These are phyloP conservation scores for Microthlaspi erraticum DNA, from an alignment of 345 rosid species.

Conservation along the genomic window DNA sequence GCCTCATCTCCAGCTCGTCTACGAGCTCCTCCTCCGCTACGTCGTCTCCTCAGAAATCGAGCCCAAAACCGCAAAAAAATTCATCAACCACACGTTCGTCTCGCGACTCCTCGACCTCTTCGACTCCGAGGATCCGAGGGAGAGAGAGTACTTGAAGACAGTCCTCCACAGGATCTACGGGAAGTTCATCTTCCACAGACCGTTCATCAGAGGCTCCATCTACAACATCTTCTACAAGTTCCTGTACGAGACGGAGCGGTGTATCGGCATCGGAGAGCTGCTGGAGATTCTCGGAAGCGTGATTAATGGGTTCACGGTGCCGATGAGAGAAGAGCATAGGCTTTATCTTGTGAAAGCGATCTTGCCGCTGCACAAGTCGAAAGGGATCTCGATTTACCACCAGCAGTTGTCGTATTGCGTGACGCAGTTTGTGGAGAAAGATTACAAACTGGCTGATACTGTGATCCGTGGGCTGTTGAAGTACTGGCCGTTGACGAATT, in stretches of 20 bases:
- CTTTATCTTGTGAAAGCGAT: constrained; percentile 53
- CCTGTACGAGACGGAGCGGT: constrained; percentile 52
- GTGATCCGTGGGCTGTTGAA: constrained; percentile 54
- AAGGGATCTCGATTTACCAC: constrained; percentile 47
- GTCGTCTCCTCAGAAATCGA: constrained; percentile 52
- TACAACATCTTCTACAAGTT: constrained; percentile 55
- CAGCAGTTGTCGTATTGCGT: constrained; percentile 55
- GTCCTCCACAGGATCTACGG: constrained; percentile 68
- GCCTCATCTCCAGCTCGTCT: constrained; percentile 57
- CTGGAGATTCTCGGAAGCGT: constrained; percentile 57
- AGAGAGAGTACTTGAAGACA: constrained; percentile 70
- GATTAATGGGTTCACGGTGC: constrained; percentile 53
- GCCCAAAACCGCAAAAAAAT: constrained; percentile 54
- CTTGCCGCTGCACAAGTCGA: constrained; percentile 56
- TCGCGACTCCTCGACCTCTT: constrained; percentile 56
- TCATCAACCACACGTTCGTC: constrained; percentile 61
- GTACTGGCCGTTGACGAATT: constrained; percentile 59
- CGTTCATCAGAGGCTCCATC: constrained; percentile 56
- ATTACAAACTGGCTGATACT: constrained; percentile 52
- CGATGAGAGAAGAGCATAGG: constrained; percentile 59
- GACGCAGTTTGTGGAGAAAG: constrained; percentile 54
- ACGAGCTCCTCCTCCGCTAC: constrained; percentile 52
- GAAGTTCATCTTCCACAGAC: constrained; percentile 64
- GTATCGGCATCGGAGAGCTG: constrained; percentile 55
- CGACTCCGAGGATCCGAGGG: constrained; percentile 69